Conservation (phyloP, 306 rosid genomes). For the Rosa multiflora region DNA sequence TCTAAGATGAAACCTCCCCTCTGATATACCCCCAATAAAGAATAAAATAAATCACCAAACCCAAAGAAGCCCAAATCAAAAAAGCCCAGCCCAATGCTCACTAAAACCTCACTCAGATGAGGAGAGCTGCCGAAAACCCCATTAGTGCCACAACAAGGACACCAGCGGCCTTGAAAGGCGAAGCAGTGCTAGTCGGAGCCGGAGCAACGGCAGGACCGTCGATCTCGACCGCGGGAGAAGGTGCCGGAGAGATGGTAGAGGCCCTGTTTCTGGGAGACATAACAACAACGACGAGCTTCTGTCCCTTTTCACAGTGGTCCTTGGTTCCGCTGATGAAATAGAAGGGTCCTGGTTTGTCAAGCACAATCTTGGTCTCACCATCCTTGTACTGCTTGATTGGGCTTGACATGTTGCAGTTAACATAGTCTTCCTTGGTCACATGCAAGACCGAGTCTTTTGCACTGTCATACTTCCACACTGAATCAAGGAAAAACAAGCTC, state of each 20-base stretch:
- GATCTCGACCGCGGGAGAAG: conserved; percentile 54
- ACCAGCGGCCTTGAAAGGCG: conserved; percentile 37
- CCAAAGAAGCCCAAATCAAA: conserved; percentile 26
- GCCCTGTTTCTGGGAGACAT: conserved; percentile 48
- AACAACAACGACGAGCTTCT: conserved; percentile 71
- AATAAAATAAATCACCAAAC: conserved; percentile 30
- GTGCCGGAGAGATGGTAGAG: conserved; percentile 54
- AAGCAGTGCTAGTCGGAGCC: conserved; percentile 72
- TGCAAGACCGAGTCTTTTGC: conserved; percentile 78
- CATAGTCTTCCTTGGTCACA: conserved; percentile 63
- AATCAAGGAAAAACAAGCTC: neutral
- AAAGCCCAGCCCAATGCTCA: conserved; percentile 28
- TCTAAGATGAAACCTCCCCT: neutral
- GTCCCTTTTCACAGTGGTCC: conserved; percentile 82
- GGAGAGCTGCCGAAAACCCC: conserved; percentile 33
- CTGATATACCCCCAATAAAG: conserved; percentile 1
- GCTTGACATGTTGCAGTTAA: conserved; percentile 43
- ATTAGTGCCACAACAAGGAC: conserved; percentile 26
- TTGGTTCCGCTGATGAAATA: conserved; percentile 80
- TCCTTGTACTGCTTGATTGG: conserved; percentile 55
- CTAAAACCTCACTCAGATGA: neutral
- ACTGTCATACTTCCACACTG: conserved; percentile 78
- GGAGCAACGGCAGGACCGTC: conserved; percentile 82
- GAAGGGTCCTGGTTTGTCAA: conserved; percentile 61
- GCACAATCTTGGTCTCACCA: conserved; percentile 67